Base-by-base conservation (phyloP, 1,284 basidiomycete species). In the Apiotrichum brassicae region DNA sequence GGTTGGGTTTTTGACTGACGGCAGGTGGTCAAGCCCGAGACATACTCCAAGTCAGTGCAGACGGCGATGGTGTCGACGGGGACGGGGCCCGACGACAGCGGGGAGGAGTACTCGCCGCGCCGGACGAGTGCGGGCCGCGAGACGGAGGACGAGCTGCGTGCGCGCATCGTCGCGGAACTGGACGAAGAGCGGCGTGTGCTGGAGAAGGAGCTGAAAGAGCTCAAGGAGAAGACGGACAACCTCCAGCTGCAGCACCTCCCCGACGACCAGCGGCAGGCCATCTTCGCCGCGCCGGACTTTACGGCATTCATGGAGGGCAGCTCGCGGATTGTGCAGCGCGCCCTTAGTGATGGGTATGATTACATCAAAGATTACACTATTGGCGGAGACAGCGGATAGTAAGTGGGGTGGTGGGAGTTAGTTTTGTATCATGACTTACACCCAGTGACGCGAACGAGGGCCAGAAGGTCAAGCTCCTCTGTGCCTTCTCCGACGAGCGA, bases 301-400 rank as follows among this genome's bases (percentile, higher is more conserved):
- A 73, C 86, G 24, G 86, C 91, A 56, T 99, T 98, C 69, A 83
- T 99, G 8, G 90, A 97, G 66, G 83, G 87, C 60, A 91, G 87
- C n/a, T 87, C 86, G 24, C 94, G 92, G 74, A 91, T 98, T 42
- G 83, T 97, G 9, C 90, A 97, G 68, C 80, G 95, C 44, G 95
- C 93, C n/a, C 73, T 98, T 54, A 94, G 89, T 63, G 94, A 97
- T 65, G 82, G 82, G 20, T 99, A 99, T 70, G 95, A 98, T 70
- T 97, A 97, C 65, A 87, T 93, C 59, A 84, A 86, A 41, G 94
- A 98, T 73, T 99, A 99, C 68, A 88, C 87, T 9, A 81, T 92
- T 45, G 84, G 85, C 26, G 77, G 85, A 12, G 85, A 89, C 63
- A 78, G 83, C 8, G 83, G 81, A 61, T 79, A 80, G 86, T 86